Evolutionary conservation across 78 protist genomes (phyloP), one percentile per base, ranked within the genome.

Genomic region (Dictyostelium purpureum): DNA sequence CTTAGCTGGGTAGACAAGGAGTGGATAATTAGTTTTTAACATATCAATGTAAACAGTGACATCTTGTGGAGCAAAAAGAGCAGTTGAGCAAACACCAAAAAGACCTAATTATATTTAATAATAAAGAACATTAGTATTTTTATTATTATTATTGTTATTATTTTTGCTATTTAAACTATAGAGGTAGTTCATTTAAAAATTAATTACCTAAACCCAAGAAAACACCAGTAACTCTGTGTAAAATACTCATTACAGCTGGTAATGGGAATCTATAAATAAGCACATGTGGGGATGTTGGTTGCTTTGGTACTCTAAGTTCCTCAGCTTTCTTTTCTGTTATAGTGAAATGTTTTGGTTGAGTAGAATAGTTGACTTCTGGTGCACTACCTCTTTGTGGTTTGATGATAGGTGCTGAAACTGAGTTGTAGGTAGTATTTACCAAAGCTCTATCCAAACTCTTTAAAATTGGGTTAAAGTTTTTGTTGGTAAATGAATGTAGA

Each of bases 201-300:
- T n/a, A n/a, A n/a, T 24, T 79, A 79, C 88, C 88, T 59, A 79
- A 38, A 66, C 54, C 91, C 42, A 89, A 52, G 42, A 80, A 87
- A 74, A 76, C 51, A 69, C 94, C 85, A 65, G 94, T 89, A 51
- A 65, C 94, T 51, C 94, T 78, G 51, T 89, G 88, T 16, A 83
- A 24, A 49, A 89, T 78, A 33, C 89, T 78, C 43, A 80, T 31
- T 6, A 89, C 59, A 19, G 94, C 94, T 73, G 94, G 94, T 10
- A 74, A 21, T 79, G 94, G 94, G 65, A 89, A 78, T 70, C 79
- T 89, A 47, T 89, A 89, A 11, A 79, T 54, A 37, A 80, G 77
- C 2, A 89, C n/a, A 76, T 89, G 94, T 80, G 94, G 94, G n/a
- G 94, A 89, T 7, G 81, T 85, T 73, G 91, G 82, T 71, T 79